A percentile compares a stretch with the other conserved stretches of the same genome.
Evolutionary conservation across 805 yeast species (phyloP).

Genomic region (Candida pini): DNA sequence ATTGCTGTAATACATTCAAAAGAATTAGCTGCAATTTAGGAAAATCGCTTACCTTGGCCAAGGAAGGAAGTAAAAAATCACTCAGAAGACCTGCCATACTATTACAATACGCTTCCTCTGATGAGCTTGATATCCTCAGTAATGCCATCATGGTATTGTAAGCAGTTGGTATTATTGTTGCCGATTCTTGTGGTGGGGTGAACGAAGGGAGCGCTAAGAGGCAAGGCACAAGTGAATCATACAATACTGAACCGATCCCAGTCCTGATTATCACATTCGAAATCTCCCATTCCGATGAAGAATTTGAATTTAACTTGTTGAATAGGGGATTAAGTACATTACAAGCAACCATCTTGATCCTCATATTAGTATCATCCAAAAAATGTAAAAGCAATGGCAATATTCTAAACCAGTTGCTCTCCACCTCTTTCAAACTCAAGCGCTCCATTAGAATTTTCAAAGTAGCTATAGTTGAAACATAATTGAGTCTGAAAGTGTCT

Average conservation of each 20-base stretch:
- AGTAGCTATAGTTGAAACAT: constrained; percentile 11
- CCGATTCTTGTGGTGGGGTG: constrained; percentile 21
- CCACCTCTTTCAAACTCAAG: constrained; percentile 7
- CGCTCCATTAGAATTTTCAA: constrained; percentile 7
- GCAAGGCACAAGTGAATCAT: constrained; percentile 21
- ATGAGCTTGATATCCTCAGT: constrained; percentile 4
- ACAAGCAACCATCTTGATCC: too few species aligned
- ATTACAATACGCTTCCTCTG: constrained; percentile 6
- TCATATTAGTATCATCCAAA: constrained; percentile 26
- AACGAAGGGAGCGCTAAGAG: constrained; percentile 25
- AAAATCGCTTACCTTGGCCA: constrained; percentile 21
- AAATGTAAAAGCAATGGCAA: constrained; percentile 22
- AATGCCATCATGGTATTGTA: constrained; percentile 18
- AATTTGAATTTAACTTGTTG: too few species aligned
- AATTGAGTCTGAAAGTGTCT: constrained; percentile 15
- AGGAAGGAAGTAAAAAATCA: constrained; percentile 23
- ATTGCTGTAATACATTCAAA: constrained; percentile 2
- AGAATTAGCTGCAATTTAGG: constrained; percentile 16
- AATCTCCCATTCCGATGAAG: too few species aligned
- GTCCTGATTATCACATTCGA: constrained; percentile 19
- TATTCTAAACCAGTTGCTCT: constrained; percentile 21
- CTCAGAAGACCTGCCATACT: constrained; percentile 18
- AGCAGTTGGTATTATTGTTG: constrained; percentile 15
- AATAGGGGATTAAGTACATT: too few species aligned
- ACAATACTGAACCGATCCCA: constrained; percentile 18